Evolutionary conservation across 768 basidiomycete species (phyloP), one percentile per base, ranked within the genome.

Genomic region (Auricularia auricula-judae): DNA sequence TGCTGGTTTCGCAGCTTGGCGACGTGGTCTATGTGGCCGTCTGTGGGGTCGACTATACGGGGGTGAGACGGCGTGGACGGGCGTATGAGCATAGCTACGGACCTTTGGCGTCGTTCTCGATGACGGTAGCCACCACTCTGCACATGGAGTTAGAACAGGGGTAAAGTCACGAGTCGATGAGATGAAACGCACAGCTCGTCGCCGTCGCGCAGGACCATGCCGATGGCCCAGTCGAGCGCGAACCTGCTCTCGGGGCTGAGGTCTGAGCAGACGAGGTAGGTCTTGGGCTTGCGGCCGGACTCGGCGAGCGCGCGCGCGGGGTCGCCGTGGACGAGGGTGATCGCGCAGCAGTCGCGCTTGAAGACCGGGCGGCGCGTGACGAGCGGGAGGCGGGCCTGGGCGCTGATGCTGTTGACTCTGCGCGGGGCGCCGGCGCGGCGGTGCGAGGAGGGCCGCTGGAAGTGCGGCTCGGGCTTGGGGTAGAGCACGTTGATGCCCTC

Each of bases 151-250:
- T 16, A 59, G 36, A 44, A 29, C 3, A 11, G 47, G 43, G 23
- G 34, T 5, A 44, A 1, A 3, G 23, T 7, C 7, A 60, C 47
- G 42, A 63, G 14, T 39, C 12, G 16, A 21, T 66, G 44, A 61
- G 62, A 14, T 5, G 4, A 62, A 21, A 72, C 79, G 63, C 63
- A 84, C 86, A 93, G 78, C 75, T 95, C 91, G 70, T 99, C 97
- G 2, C 96, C 96, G 74, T 98, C 94, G 66, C 94, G 78, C 66
- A 97, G 77, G 2, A 98, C 96, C 0, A 96, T 98, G 2, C 95
- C 96, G 63, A 98, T 95, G 10, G 91, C 93, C 97, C 96, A 99
- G 74, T 98, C 95, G 4, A 98, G 85, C 0, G 97, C 97, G 74
- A 95, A 99, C 39, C 88, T 81, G 74, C 86, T 88, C 76, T 99